phyloP scores from a whole-genome alignment of 495 filamentous ascomycete species.

The Amphirosellinia nigrospora region DNA sequence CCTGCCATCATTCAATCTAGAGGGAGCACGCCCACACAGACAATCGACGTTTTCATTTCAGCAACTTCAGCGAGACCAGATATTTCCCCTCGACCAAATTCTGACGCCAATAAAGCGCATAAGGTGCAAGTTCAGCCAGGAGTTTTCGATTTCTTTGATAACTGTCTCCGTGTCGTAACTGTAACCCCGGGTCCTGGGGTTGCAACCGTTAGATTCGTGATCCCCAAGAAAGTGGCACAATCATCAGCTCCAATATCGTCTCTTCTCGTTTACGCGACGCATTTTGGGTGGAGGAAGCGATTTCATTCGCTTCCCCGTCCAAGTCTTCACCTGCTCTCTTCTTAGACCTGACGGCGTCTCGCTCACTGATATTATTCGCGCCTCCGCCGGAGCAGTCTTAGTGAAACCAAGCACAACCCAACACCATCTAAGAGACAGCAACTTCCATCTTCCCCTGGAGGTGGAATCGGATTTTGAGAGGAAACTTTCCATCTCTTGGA shows the following conservation, averaged over 20 bases:
- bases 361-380: slow-evolving; percentile 28
- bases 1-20: slow-evolving; percentile 9
- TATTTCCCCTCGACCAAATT: not conserved
- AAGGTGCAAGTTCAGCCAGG: slow-evolving; percentile 6
- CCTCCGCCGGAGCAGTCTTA: slow-evolving; percentile 33
- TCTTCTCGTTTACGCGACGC: slow-evolving; percentile 34
- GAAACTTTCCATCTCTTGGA: slow-evolving; percentile 40
- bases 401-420: slow-evolving; percentile 4
- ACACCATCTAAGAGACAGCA: not conserved
- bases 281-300: slow-evolving; percentile 26
- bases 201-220: slow-evolving; percentile 30
- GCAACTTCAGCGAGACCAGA: not conserved
- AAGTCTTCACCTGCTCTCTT: slow-evolving; percentile 23
- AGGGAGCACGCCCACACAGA: slow-evolving; percentile 7
- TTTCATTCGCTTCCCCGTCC: slow-evolving; percentile 31
- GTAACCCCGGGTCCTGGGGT: not conserved
- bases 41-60: slow-evolving; percentile 18
- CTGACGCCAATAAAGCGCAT: not conserved
- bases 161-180: slow-evolving; percentile 28
- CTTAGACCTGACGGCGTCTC: slow-evolving; percentile 21
- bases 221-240: slow-evolving; percentile 30
- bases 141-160: slow-evolving; percentile 30
- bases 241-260: slow-evolving; percentile 36
- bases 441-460: not conserved
- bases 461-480: slow-evolving; percentile 33